Evolutionary conservation across 1,284 basidiomycete species (phyloP), one percentile per base, ranked within the genome.

Genomic region (Tranzscheliella williamsii): DNA sequence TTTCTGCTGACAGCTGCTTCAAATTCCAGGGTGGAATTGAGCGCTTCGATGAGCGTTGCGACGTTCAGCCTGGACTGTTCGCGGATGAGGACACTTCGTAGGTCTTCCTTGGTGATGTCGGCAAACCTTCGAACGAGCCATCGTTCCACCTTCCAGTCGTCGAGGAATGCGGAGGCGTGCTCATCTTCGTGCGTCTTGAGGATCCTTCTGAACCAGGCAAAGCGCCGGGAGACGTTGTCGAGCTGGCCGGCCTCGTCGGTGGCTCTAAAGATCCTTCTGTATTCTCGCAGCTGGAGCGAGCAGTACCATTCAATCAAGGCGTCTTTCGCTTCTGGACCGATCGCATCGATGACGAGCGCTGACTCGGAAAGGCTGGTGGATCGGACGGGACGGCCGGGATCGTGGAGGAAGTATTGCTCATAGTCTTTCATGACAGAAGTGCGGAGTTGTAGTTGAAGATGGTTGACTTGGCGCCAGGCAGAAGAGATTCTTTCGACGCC

Each of bases 181-280:
- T 97, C 92, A 16, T 88, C 84, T 65, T 96, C 91, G 76, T 95
- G 90, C 6, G 85, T 85, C 62, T 88, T 86, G 26, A 99, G 80
- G n/a, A 94, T 79, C n/a, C 93, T 84, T 18, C 89, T 82, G 80
- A 97, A 97, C 91, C 93, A 99, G 2, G 93, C 90, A 67, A 92
- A 98, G 29, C 95, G 85, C 15, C 94, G 83, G 0, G 90, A 85
- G 5, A 97, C 84, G 63, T 99, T 99, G 79, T 99, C 95, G 34
- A 99, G 82, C 76, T 96, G 91, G 1, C 94, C 95, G 0, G 95
- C 85, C 84, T 53, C 89, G 44, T 76, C 74, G 3, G 69, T 71
- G 3, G 72, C 69, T 12, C 75, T 86, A 80, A 99, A 99, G 73
- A 99, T 94, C 15, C 93, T 87, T 11, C 93, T 86, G 75, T 99